Percentiles rank a stretch among this genome's conserved stretches.
Conservation (phyloP, 148 eudicot species). For the Persicaria tinctoria region DNA sequence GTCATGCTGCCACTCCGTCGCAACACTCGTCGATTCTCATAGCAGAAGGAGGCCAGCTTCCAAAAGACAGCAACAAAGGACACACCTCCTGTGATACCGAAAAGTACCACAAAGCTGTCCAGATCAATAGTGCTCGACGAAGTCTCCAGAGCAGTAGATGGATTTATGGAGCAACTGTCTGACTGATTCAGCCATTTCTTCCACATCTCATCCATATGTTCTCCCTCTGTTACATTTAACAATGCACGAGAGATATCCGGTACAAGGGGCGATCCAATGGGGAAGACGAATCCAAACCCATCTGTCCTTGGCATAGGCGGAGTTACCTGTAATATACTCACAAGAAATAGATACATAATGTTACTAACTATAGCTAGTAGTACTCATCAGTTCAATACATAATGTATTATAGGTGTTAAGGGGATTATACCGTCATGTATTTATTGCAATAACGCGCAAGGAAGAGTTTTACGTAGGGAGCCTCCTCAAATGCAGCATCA, state of each 20-base stretch:
- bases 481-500: constrained; percentile 12
- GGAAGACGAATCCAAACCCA: constrained; percentile 51
- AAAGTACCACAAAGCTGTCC: too few species aligned
- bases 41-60: too few species aligned
- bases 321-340: constrained; percentile 9
- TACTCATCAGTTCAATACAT: too few species aligned
- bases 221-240: constrained; percentile 26
- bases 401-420: too few species aligned
- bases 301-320: constrained; percentile 38
- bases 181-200: constrained; percentile 19
- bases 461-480: constrained; percentile 32
- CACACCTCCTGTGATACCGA: too few species aligned
- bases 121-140: background rate
- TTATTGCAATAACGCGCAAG: constrained; percentile 22
- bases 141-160: background rate
- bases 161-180: constrained; percentile 16
- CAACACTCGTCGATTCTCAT: too few species aligned
- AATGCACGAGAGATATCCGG: constrained; percentile 28
- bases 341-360: too few species aligned
- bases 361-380: too few species aligned
- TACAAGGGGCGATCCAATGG: constrained; percentile 29
- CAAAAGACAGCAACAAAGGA: too few species aligned
- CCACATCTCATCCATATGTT: constrained; percentile 16
- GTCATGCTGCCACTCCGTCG: too few species aligned
- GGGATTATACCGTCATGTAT: constrained; percentile 20